Percentiles rank a stretch among this genome's conserved stretches.
phyloP scores from a whole-genome alignment of 164 flowering plant species.

The Berberis vulgaris region DNA sequence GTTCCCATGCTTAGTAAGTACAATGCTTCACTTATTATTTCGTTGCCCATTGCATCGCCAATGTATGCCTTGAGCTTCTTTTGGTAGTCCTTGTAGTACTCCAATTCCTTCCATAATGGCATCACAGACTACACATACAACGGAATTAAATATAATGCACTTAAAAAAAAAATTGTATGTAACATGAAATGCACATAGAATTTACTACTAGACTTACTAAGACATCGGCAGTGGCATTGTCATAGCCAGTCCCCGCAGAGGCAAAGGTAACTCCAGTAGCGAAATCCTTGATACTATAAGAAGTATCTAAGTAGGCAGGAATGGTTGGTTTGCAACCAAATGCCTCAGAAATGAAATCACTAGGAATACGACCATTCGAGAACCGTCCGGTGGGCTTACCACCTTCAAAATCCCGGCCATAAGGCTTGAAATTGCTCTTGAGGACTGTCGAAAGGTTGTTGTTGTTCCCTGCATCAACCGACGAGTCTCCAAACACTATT shows the following conservation, averaged over 20 bases:
- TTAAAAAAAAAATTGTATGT: not conserved
- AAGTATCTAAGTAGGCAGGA: conserved; percentile 67
- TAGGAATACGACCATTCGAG: conserved; percentile 33
- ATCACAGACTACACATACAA: conserved; percentile 34
- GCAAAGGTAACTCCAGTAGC: conserved; percentile 68
- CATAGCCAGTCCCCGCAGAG: conserved; percentile 72
- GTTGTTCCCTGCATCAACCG: conserved; percentile 72
- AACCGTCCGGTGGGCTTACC: conserved; percentile 55
- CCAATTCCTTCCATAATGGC: conserved; percentile 36
- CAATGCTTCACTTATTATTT: too few species aligned
- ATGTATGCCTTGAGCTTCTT: too few species aligned
- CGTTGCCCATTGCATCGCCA: too few species aligned
- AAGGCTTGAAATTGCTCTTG: conserved; percentile 57
- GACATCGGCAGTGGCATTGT: conserved; percentile 52
- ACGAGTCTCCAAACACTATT: conserved; percentile 70
- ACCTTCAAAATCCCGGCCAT: conserved; percentile 53
- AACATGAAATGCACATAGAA: not conserved
- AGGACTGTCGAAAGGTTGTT: conserved; percentile 37
- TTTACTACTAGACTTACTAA: conserved; percentile 41
- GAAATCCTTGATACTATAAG: conserved; percentile 36
- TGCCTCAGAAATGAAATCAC: conserved; percentile 43
- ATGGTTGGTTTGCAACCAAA: conserved; percentile 41
- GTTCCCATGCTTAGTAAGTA: too few species aligned
- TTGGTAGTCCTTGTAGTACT: conserved; percentile 14
- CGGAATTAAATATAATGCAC: not conserved